These are phyloP conservation scores for Coniferiporia weirii DNA, from an alignment of 1,284 basidiomycete genomes.

Conservation along the genomic window DNA sequence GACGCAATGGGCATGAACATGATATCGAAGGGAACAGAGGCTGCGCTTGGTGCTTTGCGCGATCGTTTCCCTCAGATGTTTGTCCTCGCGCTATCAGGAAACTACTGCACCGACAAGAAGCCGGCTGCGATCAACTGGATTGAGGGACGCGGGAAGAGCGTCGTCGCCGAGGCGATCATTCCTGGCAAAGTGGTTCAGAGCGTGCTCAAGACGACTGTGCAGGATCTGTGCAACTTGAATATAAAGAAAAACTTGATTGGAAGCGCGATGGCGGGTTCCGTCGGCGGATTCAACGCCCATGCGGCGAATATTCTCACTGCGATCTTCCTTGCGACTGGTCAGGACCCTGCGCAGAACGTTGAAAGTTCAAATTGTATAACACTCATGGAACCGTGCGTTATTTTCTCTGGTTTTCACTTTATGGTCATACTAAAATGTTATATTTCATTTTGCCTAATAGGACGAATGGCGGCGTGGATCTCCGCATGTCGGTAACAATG, in stretches of 20 bases:
- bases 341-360: slow-evolving; percentile 99
- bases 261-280: slow-evolving; percentile 94
- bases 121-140: slow-evolving; percentile 99
- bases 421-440: slow-evolving; percentile 10
- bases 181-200: slow-evolving; percentile 84
- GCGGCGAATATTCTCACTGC: slow-evolving; percentile 97
- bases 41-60: slow-evolving; percentile 81
- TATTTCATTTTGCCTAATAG: slow-evolving; percentile 33
- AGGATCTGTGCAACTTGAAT: slow-evolving; percentile 88
- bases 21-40: slow-evolving; percentile 95
- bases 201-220: slow-evolving; percentile 95
- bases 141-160: slow-evolving; percentile 95
- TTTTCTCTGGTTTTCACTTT: slow-evolving; percentile 3
- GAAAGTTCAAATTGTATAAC: slow-evolving; percentile 99
- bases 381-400: slow-evolving; percentile 90
- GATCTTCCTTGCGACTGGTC: slow-evolving; percentile 93
- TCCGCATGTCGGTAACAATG: slow-evolving; percentile 91
- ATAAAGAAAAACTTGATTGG: slow-evolving; percentile 98
- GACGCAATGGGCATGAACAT: slow-evolving; percentile 99
- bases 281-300: slow-evolving; percentile 99
- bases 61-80: slow-evolving; percentile 89
- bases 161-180: slow-evolving; percentile 93
- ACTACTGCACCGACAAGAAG: slow-evolving; percentile 99
- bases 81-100: slow-evolving; percentile 91
- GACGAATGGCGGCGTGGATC: slow-evolving; percentile 84